Percentiles rank a stretch among this genome's conserved stretches.
Conservation (phyloP, 768 basidiomycete species). For the Gymnopilus junonius region DNA sequence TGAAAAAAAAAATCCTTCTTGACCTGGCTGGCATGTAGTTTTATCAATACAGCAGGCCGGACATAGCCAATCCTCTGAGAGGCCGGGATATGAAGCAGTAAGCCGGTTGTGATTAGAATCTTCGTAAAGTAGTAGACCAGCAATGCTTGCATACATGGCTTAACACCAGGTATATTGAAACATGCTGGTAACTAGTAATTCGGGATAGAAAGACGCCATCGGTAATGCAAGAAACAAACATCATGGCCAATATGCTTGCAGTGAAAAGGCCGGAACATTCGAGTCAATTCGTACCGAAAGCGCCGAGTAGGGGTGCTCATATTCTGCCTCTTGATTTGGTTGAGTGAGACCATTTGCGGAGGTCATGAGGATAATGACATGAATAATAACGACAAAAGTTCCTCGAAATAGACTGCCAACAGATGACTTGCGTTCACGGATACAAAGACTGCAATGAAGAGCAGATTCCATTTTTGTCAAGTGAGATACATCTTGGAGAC, state of each 20-base stretch:
- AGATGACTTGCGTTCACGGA: conserved; percentile 4
- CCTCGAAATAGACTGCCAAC: conserved; percentile 12
- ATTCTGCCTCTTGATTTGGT: neutral
- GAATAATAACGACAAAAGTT: neutral
- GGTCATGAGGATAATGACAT: conserved; percentile 1
- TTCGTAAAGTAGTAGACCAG: neutral
- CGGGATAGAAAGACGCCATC: conserved; percentile 1
- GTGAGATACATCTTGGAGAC: conserved; percentile 7
- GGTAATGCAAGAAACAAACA: neutral
- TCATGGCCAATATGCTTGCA: neutral
- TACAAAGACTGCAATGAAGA: neutral
- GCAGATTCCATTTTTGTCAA: conserved; percentile 3
- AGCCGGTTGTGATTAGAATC: neutral
- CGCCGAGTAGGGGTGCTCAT: neutral
- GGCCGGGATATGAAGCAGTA: conserved; percentile 7
- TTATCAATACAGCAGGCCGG: conserved; percentile 1
- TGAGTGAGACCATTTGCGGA: neutral
- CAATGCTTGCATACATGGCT: neutral
- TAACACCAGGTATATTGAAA: neutral
- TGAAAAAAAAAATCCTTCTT: neutral
- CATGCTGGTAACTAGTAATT: neutral
- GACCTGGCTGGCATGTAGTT: neutral
- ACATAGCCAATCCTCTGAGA: neutral
- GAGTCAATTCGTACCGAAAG: neutral
- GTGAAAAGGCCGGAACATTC: neutral